Percentiles rank a stretch among this genome's conserved stretches.
Conservation (phyloP, 441 rosid genomes). For the Dalechampia spathulata region DNA sequence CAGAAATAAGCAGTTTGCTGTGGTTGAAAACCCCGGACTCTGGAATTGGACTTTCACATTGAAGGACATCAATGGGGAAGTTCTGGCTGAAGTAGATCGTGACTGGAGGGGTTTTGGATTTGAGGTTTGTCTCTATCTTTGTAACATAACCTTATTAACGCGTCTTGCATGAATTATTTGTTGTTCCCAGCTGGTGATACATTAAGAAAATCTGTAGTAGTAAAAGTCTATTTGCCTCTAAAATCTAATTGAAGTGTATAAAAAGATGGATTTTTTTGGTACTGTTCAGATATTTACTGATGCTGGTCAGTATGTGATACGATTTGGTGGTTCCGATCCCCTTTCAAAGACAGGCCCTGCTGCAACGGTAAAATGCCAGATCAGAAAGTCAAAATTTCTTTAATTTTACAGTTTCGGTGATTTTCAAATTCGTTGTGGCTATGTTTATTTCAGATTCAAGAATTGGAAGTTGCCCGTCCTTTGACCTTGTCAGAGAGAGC, state of each 20-base stretch:
- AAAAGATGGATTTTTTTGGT: neutral
- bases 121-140: constrained; percentile 47
- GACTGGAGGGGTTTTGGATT: constrained; percentile 99
- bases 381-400: neutral
- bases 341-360: constrained; percentile 51
- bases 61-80: constrained; percentile 70
- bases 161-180: neutral
- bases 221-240: neutral
- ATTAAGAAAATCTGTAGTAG: neutral
- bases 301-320: constrained; percentile 95
- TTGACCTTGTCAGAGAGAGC: constrained; percentile 81
- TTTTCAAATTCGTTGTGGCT: neutral
- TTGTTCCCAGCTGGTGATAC: neutral
- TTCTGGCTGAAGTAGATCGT: constrained; percentile 81
- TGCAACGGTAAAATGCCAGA: constrained; percentile 30
- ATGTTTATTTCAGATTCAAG: constrained; percentile 47
- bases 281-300: constrained; percentile 74
- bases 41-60: constrained; percentile 98
- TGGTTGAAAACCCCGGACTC: constrained; percentile 89
- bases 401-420: neutral
- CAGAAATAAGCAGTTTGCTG: constrained; percentile 86
- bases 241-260: too few relatives aligned
- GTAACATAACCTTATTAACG: neutral
- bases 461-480: constrained; percentile 62
- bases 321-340: constrained; percentile 75